Evolutionary conservation across 192 early-diverging fungal species (phyloP).

Genomic region (Linnemannia hyalina): DNA sequence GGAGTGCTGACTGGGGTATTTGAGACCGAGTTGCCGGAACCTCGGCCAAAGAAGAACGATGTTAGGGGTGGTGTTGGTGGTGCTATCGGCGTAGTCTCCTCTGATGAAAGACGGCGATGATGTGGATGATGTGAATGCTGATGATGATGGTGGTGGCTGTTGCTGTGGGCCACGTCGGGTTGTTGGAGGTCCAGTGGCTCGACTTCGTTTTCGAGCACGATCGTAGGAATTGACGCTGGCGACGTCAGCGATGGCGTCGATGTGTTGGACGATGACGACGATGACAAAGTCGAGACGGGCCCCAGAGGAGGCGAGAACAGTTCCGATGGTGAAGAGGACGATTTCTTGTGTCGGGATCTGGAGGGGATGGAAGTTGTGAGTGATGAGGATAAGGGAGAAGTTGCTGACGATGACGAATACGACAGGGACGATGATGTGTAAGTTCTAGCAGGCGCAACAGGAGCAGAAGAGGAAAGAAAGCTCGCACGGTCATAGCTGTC

Average conservation of each 20-base stretch:
- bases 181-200: constrained; percentile 29
- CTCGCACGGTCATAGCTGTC: constrained; percentile 40
- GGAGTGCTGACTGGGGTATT: constrained; percentile 38
- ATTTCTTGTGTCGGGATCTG: constrained; percentile 45
- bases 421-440: not conserved
- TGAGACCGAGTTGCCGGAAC: not conserved
- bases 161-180: not conserved
- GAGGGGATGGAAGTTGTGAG: not conserved
- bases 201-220: constrained; percentile 31
- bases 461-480: constrained; percentile 7
- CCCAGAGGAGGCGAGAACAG: constrained; percentile 33
- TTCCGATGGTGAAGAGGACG: constrained; percentile 35
- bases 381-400: not conserved
- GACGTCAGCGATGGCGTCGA: constrained; percentile 10
- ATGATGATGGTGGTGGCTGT: no score
- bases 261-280: constrained; percentile 5
- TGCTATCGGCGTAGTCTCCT: constrained; percentile 2
- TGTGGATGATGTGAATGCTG: not conserved
- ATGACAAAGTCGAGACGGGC: not conserved
- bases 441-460: not conserved
- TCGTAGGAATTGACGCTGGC: constrained; percentile 10
- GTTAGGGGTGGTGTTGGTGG: not conserved
- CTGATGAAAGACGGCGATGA: not conserved
- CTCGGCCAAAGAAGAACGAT: constrained; percentile 29
- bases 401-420: not conserved